phyloP scores from a whole-genome alignment of 2,329 filamentous ascomycete genomes.

The Calonectria hongkongensis region DNA sequence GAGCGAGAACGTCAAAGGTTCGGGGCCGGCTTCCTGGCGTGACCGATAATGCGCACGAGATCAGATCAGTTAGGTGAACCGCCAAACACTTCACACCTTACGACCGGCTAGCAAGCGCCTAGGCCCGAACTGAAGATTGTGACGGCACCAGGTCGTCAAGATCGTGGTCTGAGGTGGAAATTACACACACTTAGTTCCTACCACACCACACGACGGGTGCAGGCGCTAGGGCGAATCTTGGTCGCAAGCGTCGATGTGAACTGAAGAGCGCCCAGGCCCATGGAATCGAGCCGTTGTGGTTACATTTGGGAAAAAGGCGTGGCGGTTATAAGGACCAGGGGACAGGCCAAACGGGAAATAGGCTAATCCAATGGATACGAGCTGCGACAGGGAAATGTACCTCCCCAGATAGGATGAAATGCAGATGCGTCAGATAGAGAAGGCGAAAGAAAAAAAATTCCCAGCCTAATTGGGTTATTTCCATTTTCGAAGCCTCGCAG shows the following conservation, averaged over 20 bases:
- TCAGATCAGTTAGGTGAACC: not conserved
- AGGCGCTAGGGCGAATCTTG: constrained; percentile 28
- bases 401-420: not conserved
- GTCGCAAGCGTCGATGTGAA: constrained; percentile 27
- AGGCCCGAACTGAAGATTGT: not conserved
- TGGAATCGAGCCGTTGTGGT: constrained; percentile 26
- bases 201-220: constrained; percentile 21
- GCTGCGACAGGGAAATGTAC: constrained; percentile 18
- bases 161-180: constrained; percentile 50
- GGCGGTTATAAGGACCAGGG: constrained; percentile 10
- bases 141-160: constrained; percentile 39
- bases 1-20: constrained; percentile 1
- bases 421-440: not conserved
- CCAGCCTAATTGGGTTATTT: constrained; percentile 20
- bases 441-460: not conserved
- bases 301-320: constrained; percentile 19
- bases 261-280: not conserved
- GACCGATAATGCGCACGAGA: not conserved
- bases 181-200: constrained; percentile 40
- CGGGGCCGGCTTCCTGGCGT: not conserved
- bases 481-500: constrained; percentile 1
- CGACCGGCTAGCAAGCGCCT: not conserved
- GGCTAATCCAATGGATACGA: constrained; percentile 29
- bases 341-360: constrained; percentile 3
- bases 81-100: not conserved